Conservation (phyloP, 2,329 filamentous ascomycete species). For the Pestalotiopsis sp. region DNA sequence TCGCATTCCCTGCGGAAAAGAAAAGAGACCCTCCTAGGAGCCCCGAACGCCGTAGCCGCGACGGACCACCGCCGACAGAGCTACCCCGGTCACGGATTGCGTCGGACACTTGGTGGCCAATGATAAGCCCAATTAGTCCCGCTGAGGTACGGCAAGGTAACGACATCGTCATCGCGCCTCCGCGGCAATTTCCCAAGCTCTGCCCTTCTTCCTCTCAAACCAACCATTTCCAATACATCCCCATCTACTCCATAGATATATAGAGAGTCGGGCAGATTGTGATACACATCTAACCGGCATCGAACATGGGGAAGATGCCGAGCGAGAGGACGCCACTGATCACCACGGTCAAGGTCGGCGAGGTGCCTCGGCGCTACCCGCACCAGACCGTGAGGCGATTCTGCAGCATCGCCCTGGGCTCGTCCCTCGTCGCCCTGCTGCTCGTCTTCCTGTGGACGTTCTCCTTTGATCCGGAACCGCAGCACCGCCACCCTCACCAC, state of each 20-base stretch:
- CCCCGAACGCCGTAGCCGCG: background rate
- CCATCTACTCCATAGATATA: background rate
- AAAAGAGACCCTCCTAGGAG: background rate
- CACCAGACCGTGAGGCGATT: conserved; percentile 66
- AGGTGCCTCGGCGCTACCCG: conserved; percentile 56
- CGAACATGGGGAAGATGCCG: conserved; percentile 36
- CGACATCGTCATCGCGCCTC: background rate
- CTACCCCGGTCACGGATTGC: conserved; percentile 4
- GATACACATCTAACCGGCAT: background rate
- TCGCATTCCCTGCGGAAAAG: background rate
- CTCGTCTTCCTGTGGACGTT: conserved; percentile 46
- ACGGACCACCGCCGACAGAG: background rate
- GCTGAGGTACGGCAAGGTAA: background rate
- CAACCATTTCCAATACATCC: background rate
- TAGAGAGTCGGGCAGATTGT: background rate
- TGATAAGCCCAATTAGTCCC: background rate
- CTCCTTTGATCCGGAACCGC: conserved; percentile 29
- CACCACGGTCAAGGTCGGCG: conserved; percentile 59
- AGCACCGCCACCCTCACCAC: conserved; percentile 25
- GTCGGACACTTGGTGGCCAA: conserved; percentile 2
- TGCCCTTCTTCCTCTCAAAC: background rate
- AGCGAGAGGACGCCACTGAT: conserved; percentile 70
- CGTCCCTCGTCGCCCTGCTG: conserved; percentile 54
- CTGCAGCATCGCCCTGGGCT: conserved; percentile 64
- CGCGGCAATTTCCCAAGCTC: background rate